Evolutionary conservation across 1,284 basidiomycete species (phyloP).

Genomic region (Microstroma glucosiphilum): DNA sequence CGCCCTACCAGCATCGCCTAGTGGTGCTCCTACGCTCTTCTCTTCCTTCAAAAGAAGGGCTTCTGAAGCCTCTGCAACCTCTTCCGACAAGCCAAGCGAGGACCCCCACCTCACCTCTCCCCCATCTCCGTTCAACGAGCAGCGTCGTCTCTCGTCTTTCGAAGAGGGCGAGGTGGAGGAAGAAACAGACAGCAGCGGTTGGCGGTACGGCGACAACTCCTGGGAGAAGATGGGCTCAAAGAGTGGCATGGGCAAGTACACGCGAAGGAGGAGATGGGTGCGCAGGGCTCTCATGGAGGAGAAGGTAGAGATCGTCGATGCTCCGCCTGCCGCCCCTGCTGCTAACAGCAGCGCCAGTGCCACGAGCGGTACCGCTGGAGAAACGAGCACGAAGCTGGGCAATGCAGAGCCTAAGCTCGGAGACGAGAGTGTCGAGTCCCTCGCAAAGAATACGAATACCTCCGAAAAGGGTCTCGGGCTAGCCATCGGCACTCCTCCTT

Average conservation of each 20-base stretch:
- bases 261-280: constrained; percentile 52
- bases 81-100: neutral
- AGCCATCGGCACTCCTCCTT: no score
- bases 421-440: no score
- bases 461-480: no score
- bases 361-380: no score
- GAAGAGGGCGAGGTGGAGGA: constrained; percentile 24
- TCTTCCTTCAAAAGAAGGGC: neutral
- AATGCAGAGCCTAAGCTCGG: no score
- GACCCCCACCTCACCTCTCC: neutral
- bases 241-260: constrained; percentile 70
- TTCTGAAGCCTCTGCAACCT: neutral
- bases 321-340: neutral
- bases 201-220: constrained; percentile 92
- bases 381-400: no score
- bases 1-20: neutral
- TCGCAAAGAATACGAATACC: no score
- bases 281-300: constrained; percentile 51
- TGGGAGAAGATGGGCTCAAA: constrained; percentile 75
- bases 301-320: constrained; percentile 35
- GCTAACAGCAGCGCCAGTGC: neutral
- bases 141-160: neutral
- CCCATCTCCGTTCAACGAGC: neutral
- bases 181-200: constrained; percentile 75
- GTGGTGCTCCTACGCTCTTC: neutral